Percentiles rank a stretch among this genome's conserved stretches.
Evolutionary conservation across 2,329 filamentous ascomycete species (phyloP).

Genomic region (Aspergillus costaricaensis): DNA sequence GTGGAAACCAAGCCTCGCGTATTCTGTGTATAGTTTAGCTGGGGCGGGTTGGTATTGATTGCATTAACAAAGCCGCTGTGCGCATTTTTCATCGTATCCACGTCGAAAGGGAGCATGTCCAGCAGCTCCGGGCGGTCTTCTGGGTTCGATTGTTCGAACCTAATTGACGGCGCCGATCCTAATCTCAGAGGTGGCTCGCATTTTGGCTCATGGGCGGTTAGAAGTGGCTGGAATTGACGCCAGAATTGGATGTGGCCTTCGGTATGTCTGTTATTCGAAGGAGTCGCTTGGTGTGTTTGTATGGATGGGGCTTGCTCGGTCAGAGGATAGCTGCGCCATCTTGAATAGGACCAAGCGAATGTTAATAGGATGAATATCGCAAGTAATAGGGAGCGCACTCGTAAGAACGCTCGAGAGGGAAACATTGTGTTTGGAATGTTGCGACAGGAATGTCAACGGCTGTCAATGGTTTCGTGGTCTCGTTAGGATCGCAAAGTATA

Average conservation of each 20-base stretch:
- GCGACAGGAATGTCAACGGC: background rate
- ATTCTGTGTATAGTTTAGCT: constrained; percentile 36
- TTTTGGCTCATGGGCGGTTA: constrained; percentile 35
- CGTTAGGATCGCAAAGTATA: background rate
- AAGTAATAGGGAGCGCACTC: constrained; percentile 22
- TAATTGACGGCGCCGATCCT: constrained; percentile 27
- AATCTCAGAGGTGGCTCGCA: constrained; percentile 31
- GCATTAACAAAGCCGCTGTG: constrained; percentile 39
- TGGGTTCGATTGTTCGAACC: constrained; percentile 31
- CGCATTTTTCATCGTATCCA: constrained; percentile 35
- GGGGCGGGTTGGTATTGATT: constrained; percentile 28
- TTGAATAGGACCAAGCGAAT: constrained; percentile 21
- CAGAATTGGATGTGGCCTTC: constrained; percentile 35
- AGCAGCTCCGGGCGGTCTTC: constrained; percentile 35
- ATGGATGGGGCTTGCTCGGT: background rate
- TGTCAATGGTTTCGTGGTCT: too few relatives aligned
- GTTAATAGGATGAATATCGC: constrained; percentile 18
- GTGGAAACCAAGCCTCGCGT: constrained; percentile 51
- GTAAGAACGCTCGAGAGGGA: constrained; percentile 18
- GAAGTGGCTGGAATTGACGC: constrained; percentile 34
- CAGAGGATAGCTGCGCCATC: constrained; percentile 12
- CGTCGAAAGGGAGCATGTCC: constrained; percentile 30
- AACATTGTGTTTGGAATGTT: constrained; percentile 11
- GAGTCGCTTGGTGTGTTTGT: background rate
- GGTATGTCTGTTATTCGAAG: background rate